Base-by-base conservation (phyloP, 179 eudicot species). In the Kewa caespitosa region DNA sequence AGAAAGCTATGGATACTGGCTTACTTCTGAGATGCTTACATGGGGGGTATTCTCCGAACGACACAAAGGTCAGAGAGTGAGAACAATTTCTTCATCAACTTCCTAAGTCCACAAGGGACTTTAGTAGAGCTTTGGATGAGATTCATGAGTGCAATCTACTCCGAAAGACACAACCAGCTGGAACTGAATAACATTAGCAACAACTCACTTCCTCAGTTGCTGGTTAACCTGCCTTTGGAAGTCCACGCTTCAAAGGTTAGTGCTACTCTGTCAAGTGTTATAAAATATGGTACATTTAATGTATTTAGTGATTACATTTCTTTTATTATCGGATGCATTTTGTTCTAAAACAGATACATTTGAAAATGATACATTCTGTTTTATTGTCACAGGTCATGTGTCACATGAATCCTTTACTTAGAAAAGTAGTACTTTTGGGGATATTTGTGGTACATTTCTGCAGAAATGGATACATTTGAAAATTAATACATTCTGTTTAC, bases 121-220 rank as follows among this genome's bases (percentile, higher is more conserved):
- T 30, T 67, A 0, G 71, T 67, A 11, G 71, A 67, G 54, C 27
- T 67, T 28, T 67, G 71, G 71, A 41, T 67, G 71, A 23, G 54
- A 3, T 67, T 39, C 14, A 23, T 10, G 25, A 67, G 71, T 30
- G 54, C 36, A 10, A 28, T 67, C n/a, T 52, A 39, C 7, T 23
- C 27, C 12, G 54, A 67, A 27, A 67, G 36, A 28, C 27, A 41
- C 8, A 28, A 6, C 15, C n/a, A 67, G 2, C 17, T 23, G 6
- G 42, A 2, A 10, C 52, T 67, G 4, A 38, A n/a, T 11, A 27
- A n/a, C 23, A 54, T 3, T 1, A 67, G 28, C 30, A 6, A 17
- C 1, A 39, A 28, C 25, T 39, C 36, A 12, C 17, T 14, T 1
- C 71, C 37, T 15, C 23, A 39, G 17, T 9, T 27, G 17, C 0